Evolutionary conservation across 176 grass and related monocot genomes (phyloP).

Genomic region (Lolium perenne): DNA sequence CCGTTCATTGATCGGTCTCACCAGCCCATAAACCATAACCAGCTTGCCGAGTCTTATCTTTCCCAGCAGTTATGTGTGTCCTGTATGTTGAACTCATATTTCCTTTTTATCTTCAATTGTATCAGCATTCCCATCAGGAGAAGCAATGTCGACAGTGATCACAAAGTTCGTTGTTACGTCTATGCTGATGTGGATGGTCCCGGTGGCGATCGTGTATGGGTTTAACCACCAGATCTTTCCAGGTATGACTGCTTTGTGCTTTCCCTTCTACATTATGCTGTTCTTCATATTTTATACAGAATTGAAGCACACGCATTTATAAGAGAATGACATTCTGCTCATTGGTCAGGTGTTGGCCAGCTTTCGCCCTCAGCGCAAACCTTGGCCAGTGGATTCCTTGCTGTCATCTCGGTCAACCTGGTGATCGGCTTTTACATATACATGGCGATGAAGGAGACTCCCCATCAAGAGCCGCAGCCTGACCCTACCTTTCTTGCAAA

Average conservation of each 20-base stretch:
- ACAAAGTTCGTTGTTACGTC: constrained; percentile 79
- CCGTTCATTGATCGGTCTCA: background rate
- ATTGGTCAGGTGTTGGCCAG: constrained; percentile 52
- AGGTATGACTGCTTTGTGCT: constrained; percentile 66
- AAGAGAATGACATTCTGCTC: background rate
- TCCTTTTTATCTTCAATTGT: background rate
- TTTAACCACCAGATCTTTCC: constrained; percentile 82
- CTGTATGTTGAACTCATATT: background rate
- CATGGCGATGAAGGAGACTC: constrained; percentile 80
- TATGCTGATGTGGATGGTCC: constrained; percentile 85
- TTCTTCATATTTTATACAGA: background rate
- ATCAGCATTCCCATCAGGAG: constrained; percentile 14
- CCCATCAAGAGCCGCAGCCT: constrained; percentile 67
- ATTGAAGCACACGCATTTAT: background rate
- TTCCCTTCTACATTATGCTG: background rate
- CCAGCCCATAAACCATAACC: background rate
- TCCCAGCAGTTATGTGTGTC: background rate
- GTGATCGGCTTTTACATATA: constrained; percentile 84
- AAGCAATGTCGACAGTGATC: constrained; percentile 75
- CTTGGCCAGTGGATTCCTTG: constrained; percentile 80
- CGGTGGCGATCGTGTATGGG: constrained; percentile 73
- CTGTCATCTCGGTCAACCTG: constrained; percentile 85
- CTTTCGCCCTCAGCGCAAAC: constrained; percentile 75
- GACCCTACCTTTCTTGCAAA: constrained; percentile 84
- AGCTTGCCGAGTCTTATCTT: background rate